Conservation (phyloP, 306 rosid genomes). For the Mucuna pruriens region DNA sequence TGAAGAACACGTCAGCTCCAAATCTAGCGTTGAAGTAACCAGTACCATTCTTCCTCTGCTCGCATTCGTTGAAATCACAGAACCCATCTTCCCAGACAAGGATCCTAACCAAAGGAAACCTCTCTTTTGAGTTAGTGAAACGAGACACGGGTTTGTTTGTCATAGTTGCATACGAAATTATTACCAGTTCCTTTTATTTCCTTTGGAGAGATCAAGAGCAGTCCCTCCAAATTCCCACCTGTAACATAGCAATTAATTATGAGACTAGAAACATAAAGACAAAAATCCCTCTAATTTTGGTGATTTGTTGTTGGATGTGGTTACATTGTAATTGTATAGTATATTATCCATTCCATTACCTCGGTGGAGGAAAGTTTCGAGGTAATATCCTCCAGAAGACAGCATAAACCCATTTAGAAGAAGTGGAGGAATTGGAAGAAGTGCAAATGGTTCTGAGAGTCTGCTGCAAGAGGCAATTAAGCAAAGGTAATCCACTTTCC, state of each 20-base stretch:
- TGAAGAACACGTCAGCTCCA: conserved; percentile 90
- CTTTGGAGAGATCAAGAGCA: conserved; percentile 82
- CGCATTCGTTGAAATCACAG: conserved; percentile 84
- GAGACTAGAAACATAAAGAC: not conserved
- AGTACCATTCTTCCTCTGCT: conserved; percentile 49
- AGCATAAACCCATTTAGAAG: conserved; percentile 86
- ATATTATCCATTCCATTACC: conserved; percentile 44
- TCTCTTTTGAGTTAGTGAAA: conserved; percentile 3
- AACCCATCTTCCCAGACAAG: conserved; percentile 98
- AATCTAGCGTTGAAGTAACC: conserved; percentile 61
- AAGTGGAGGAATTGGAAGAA: conserved; percentile 51
- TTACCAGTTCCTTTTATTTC: conserved; percentile 92
- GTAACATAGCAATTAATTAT: conserved; percentile 21
- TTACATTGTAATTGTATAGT: not conserved
- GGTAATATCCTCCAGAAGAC: conserved; percentile 89
- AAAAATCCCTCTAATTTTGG: not conserved
- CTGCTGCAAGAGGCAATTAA: conserved; percentile 80
- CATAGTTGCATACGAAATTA: conserved; percentile 31
- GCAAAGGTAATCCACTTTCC: conserved; percentile 85
- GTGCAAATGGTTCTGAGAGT: conserved; percentile 71
- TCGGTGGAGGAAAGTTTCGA: conserved; percentile 84
- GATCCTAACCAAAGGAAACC: conserved; percentile 61
- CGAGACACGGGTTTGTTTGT: not conserved
- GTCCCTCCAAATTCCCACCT: conserved; percentile 94
- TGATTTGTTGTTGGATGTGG: not conserved